phyloP scores from a whole-genome alignment of 129 eudicot species.

The Dittrichia graveolens region DNA sequence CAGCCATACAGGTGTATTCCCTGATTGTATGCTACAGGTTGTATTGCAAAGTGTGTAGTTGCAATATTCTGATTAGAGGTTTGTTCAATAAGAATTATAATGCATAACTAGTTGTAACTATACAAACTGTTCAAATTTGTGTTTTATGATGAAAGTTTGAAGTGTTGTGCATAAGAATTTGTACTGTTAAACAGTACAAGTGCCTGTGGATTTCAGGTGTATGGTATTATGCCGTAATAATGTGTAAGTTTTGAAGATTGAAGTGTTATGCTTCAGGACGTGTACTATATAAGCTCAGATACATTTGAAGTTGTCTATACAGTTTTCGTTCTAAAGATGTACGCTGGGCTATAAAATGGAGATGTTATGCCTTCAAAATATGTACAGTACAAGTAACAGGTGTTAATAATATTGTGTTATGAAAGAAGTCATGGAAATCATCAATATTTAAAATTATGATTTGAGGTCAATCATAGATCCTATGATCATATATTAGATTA shows the following conservation, averaged over 20 bases:
- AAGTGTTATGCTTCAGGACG: background rate
- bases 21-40: too few relatives aligned
- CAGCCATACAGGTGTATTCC: too few relatives aligned
- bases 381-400: background rate
- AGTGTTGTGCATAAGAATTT: too few relatives aligned
- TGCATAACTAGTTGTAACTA: too few relatives aligned
- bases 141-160: too few relatives aligned
- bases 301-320: slow-evolving; percentile 1
- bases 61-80: too few relatives aligned
- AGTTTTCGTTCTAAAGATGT: slow-evolving; percentile 2
- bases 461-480: background rate
- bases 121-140: too few relatives aligned
- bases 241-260: background rate
- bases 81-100: too few relatives aligned
- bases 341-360: background rate
- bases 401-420: background rate
- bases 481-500: background rate
- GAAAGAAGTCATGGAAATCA: background rate
- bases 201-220: background rate
- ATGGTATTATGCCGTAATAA: background rate
- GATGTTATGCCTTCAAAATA: background rate
- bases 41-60: too few relatives aligned
- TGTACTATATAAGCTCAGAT: background rate
- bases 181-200: too few relatives aligned
- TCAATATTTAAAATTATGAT: background rate